These are phyloP conservation scores for Pterocarpus macrocarpus DNA, from an alignment of 306 rosid genomes.

Conservation along the genomic window DNA sequence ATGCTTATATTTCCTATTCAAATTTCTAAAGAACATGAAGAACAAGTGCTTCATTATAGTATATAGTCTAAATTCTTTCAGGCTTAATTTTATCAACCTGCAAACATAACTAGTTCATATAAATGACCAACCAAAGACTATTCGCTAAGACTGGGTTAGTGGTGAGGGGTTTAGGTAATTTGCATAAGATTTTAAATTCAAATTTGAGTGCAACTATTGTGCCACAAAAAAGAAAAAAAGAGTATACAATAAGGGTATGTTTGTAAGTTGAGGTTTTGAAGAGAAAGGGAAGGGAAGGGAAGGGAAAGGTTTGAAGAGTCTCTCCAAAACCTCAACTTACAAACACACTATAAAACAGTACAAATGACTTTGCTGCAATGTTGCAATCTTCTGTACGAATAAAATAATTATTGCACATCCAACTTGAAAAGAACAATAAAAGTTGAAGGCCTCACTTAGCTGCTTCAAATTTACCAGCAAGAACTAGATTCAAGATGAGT, in stretches of 20 bases:
- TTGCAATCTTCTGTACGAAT: neutral
- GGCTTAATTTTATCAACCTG: slow-evolving; percentile 13
- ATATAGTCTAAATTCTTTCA: neutral
- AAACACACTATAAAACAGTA: no score
- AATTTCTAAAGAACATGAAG: slow-evolving; percentile 24
- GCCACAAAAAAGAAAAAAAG: no score
- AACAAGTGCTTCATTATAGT: neutral
- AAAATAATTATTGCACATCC: neutral
- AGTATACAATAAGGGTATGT: no score
- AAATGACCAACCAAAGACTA: neutral
- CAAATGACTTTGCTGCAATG: no score
- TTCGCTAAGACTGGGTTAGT: neutral
- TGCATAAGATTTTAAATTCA: no score
- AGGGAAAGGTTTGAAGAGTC: no score
- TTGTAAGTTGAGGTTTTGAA: no score
- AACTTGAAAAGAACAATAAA: neutral
- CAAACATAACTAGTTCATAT: neutral
- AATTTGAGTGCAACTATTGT: no score
- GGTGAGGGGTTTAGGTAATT: no score
- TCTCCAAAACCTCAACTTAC: no score
- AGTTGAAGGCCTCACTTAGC: neutral
- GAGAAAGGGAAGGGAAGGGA: no score
- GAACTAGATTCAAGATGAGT: slow-evolving; percentile 14
- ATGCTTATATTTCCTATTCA: neutral
- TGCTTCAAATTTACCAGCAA: slow-evolving; percentile 24